These are phyloP conservation scores for Lodderomyces jiufengensis DNA, from an alignment of 1,139 yeast genomes.

Conservation along the genomic window DNA sequence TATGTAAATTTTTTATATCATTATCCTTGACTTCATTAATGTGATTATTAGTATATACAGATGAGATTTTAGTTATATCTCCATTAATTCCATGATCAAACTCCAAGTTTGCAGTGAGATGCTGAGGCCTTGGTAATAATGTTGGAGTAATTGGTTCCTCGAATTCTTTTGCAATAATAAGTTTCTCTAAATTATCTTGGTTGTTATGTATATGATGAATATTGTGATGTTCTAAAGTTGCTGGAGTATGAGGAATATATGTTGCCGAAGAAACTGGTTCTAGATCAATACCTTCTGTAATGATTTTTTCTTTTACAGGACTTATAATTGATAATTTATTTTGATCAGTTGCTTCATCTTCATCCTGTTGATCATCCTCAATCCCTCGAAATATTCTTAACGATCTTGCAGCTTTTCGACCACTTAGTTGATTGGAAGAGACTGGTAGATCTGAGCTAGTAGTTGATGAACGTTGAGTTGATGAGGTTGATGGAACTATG, in stretches of 20 bases:
- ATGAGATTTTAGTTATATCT: conserved; percentile 25
- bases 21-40: conserved; percentile 3
- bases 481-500: too few relatives aligned
- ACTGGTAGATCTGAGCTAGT: conserved; percentile 2
- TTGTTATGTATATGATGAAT: not conserved
- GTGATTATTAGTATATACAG: conserved; percentile 7
- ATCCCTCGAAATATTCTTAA: conserved; percentile 32
- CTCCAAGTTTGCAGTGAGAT: conserved; percentile 37
- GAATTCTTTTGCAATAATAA: conserved; percentile 3
- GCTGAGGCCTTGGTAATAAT: conserved; percentile 19
- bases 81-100: conserved; percentile 32
- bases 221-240: conserved; percentile 4
- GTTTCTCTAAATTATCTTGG: not conserved
- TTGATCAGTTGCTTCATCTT: conserved; percentile 2
- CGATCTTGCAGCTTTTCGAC: conserved; percentile 40
- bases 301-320: conserved; percentile 4
- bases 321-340: conserved; percentile 5
- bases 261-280: conserved; percentile 34
- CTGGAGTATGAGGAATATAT: conserved; percentile 32
- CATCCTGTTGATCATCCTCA: conserved; percentile 10
- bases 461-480: not conserved
- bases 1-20: too few relatives aligned
- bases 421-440: conserved; percentile 13
- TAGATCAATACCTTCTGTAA: conserved; percentile 6
- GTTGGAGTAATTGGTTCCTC: conserved; percentile 10